Base-by-base conservation (phyloP, 371 early-diverging fungal genomes). In the Dichotomocladium elegans region DNA sequence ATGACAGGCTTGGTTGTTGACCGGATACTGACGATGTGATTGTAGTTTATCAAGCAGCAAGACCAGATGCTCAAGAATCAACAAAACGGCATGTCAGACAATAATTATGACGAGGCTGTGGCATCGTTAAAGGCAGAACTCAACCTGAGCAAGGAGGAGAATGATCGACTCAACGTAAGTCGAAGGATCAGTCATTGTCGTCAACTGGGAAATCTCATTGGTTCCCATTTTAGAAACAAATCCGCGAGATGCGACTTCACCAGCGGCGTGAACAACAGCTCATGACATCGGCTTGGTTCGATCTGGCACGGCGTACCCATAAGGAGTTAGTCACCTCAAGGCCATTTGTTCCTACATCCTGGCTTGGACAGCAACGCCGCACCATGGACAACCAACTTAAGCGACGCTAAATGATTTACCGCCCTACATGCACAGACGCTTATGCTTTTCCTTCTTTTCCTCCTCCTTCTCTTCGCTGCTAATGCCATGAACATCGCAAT, bases 271-370 rank as follows among this genome's bases (percentile, higher is more conserved):
- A 94, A 51, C 86, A 87, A 55, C 73, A 67, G 49, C 58, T 89
- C 49, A 83, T 94, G 54, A 67, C 84, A 21, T 84, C 89, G 11
- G 91, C 92, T 27, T 91, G 89, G 90, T 79, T 85, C 55, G 83
- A 86, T 51, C 48, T 85, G 22, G 79, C 71, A 1, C 64, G 72
- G 42, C 79, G 76, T 64, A 54, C 72, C 55, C 58, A 77, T 19
- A 77, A 50, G 70, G 79, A 53, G 47, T 71, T 61, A 35, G 75
- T 47, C 47, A 77, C 53, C 60, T 74, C 58, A 64, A 77, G 51
- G 60, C 70, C 53, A 14, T 37, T 58, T 6, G 67, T 67, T 21
- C 85, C 88, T 0, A 79, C 72, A 31, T 86, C 88, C 27, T 90
- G 90, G 90, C 72, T 90, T 41, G 85, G 81, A 15, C 82, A 85